Base-by-base conservation (phyloP, 177 flowering plant genomes). In the Vitis hybrid region DNA sequence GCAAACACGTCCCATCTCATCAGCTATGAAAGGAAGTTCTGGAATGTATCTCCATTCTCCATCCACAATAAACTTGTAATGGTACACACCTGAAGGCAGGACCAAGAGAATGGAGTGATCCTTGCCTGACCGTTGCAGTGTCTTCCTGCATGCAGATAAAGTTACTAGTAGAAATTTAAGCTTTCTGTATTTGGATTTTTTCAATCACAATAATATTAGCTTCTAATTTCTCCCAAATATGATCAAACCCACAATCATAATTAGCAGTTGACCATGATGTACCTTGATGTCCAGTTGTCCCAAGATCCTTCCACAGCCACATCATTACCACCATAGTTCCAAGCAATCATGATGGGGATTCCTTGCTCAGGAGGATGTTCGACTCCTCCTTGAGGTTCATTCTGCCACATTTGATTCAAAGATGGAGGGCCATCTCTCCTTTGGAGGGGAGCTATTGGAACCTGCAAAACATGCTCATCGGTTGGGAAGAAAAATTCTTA, bases 271-370 rank as follows among this genome's bases (percentile, higher is more conserved):
- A 27, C 30, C 30, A 27, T 27, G 30, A 27, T 27, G 30, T 27
- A 88, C 98, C 97, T 86, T 66, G 89, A 81, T 67, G 71, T 79
- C 94, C 97, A 94, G 77, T 89, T 88, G 77, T 94, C 98, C 97
- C 97, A 94, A 50, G 98, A 94, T 71, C 98, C 98, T 84, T 91
- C 91, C 48, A 94, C 90, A 1, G 82, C 78, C 64, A 94, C 97
- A 67, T 80, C 84, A 77, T 79, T 83, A 69, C 98, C 97, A 54
- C 94, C 97, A 74, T 80, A 81, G 75, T 74, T 86, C 98, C 97
- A 91, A n/a, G 91, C 85, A 75, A 94, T 88, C 79, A 94, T 68
- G 65, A 83, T 85, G 27, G 97, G 97, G n/a, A 94, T 86, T 56
- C 89, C 92, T 76, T 67, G 78, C 76, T 89, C 91, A 49, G 76